A percentile compares a stretch with the other conserved stretches of the same genome.
Evolutionary conservation across 2,329 filamentous ascomycete species (phyloP).

Genomic region (Calonectria ilicicola): DNA sequence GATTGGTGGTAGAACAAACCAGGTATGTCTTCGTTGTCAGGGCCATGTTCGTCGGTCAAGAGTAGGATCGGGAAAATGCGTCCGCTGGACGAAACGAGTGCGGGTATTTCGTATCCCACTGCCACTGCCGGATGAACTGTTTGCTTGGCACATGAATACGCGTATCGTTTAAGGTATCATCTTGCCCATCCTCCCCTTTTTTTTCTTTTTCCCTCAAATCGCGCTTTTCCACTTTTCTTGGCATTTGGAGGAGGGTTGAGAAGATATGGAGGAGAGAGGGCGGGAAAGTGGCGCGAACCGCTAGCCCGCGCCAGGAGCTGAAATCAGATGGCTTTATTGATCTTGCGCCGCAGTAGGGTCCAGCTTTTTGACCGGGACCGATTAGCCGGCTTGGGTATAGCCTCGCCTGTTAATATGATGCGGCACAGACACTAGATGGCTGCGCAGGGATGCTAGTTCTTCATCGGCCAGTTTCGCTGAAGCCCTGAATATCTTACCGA

Average conservation of each 20-base stretch:
- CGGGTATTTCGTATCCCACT: neutral
- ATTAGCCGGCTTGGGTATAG: neutral
- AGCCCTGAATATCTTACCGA: neutral
- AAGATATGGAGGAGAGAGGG: neutral
- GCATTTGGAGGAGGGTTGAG: neutral
- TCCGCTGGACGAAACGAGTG: neutral
- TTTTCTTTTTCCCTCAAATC: neutral
- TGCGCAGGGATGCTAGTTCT: neutral
- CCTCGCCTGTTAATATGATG: neutral
- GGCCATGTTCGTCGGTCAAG: neutral
- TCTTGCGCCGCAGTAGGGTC: neutral
- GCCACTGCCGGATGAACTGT: neutral
- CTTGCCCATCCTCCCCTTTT: neutral
- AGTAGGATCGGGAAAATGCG: neutral
- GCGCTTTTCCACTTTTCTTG: neutral
- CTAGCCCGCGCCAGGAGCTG: neutral
- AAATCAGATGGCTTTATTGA: conserved; percentile 2
- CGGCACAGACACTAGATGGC: neutral
- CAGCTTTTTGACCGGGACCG: neutral
- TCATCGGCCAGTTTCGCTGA: neutral
- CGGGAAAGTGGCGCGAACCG: neutral
- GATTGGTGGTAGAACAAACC: too few species aligned
- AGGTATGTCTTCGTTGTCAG: neutral
- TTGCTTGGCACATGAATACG: neutral
- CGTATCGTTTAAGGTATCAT: neutral